Conservation (phyloP, 1,284 basidiomycete species). For the Leccinum griseonigrum region DNA sequence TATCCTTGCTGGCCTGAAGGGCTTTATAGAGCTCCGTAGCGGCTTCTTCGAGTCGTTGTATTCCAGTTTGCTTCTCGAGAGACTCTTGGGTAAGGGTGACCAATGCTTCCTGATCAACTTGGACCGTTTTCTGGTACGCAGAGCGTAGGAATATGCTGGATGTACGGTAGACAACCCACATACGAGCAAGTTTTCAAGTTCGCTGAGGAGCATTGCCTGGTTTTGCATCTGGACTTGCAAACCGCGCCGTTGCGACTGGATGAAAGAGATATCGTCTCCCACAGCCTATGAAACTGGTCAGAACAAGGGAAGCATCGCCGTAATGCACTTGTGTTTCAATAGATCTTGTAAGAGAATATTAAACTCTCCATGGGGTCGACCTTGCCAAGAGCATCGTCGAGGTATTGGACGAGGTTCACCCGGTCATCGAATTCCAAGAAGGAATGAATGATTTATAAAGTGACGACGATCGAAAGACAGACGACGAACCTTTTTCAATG, state of each 20-base stretch:
- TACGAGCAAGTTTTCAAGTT: conserved; percentile 84
- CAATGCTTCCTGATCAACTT: conserved; percentile 81
- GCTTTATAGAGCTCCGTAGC: conserved; percentile 94
- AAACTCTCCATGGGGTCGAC: conserved; percentile 85
- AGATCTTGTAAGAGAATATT: conserved; percentile 90
- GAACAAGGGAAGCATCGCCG: neutral
- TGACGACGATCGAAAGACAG: conserved; percentile 2
- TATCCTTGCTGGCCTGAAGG: conserved; percentile 86
- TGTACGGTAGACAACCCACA: conserved; percentile 20
- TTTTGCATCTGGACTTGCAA: conserved; percentile 98
- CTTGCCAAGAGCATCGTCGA: conserved; percentile 85
- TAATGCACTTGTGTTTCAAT: conserved; percentile 72
- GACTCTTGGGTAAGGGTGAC: conserved; percentile 82
- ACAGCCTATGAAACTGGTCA: conserved; percentile 62
- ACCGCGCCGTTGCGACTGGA: conserved; percentile 96
- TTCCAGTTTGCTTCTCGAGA: conserved; percentile 73
- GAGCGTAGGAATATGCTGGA: conserved; percentile 5
- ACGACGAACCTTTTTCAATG: conserved; percentile 79
- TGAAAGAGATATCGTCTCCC: conserved; percentile 91
- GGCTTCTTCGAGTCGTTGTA: conserved; percentile 78
- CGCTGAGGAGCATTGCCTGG: conserved; percentile 78
- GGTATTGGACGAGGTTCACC: conserved; percentile 81
- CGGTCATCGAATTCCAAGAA: conserved; percentile 93
- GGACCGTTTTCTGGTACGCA: conserved; percentile 80
- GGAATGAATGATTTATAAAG: conserved; percentile 66